phyloP scores from a whole-genome alignment of 768 basidiomycete species.

The Tulasnella sp. region DNA sequence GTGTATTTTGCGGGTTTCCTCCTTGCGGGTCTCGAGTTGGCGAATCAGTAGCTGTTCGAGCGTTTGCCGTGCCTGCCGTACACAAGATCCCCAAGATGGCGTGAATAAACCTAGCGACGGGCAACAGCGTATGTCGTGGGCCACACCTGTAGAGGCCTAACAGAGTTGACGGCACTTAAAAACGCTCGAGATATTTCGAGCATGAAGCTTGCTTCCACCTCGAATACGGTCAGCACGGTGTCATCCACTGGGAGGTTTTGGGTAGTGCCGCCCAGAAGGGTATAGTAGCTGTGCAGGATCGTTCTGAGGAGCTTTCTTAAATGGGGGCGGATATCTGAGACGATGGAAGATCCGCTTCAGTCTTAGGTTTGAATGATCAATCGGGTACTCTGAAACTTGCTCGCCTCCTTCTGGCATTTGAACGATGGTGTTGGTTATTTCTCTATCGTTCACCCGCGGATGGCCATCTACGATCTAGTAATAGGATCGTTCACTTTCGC shows the following conservation, averaged over 20 bases:
- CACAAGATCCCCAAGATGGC: not conserved
- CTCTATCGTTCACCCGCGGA: not conserved
- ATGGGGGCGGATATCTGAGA: constrained; percentile 69
- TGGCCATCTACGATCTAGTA: not conserved
- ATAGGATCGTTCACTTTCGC: constrained; percentile 7
- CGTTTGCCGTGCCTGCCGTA: constrained; percentile 64
- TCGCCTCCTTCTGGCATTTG: constrained; percentile 26
- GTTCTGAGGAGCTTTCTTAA: constrained; percentile 68
- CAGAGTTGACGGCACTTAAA: constrained; percentile 84
- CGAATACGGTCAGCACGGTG: constrained; percentile 49
- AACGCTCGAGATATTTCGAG: constrained; percentile 88
- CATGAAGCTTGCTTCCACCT: constrained; percentile 69
- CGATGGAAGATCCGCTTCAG: not conserved
- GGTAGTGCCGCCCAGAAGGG: constrained; percentile 47
- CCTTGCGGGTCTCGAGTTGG: constrained; percentile 67
- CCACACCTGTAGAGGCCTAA: constrained; percentile 77
- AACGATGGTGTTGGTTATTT: constrained; percentile 20
- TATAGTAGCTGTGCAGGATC: constrained; percentile 73
- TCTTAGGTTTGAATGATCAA: not conserved
- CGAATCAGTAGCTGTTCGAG: constrained; percentile 77
- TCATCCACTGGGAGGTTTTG: constrained; percentile 19
- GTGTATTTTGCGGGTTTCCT: constrained; percentile 67
- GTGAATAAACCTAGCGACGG: not conserved
- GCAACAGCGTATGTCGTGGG: not conserved
- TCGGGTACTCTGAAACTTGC: not conserved